Base-by-base conservation (phyloP, 352 stramenopile species). In the Paralagenidium karlingii region DNA sequence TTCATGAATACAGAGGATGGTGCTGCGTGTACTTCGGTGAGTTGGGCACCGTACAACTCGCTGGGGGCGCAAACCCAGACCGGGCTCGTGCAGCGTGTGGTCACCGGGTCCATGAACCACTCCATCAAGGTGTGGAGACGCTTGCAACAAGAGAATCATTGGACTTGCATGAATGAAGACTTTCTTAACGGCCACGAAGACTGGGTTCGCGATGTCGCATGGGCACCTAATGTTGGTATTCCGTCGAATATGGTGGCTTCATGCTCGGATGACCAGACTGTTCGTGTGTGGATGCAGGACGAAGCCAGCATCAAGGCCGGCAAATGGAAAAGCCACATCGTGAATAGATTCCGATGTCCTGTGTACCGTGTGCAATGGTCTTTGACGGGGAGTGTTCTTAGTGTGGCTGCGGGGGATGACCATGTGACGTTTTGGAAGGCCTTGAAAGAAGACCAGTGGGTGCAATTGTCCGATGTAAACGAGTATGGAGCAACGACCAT, bases 331-430 rank as follows among this genome's bases (percentile, higher is more conserved):
- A 55, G 55, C 33, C 63, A 78, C 38, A 51, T 84, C 11, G 24
- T 91, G 36, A 59, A 82, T 40, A 77, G 61, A 32, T 91, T 88
- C 48, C 60, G 54, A 18, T 58, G 63, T 29, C 67, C 78, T 1
- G 70, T 88, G 37, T 87, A 88, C 43, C 67, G 75, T 43, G 71
- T 91, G 67, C 82, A 65, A 55, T 91, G 78, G 78, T 91, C 78
- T 29, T 57, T 83, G 11, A 82, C 69, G 2, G 73, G 67, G 26
- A 64, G 54, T 6, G 63, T 83, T 40, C 63, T 86, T 19, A 79
- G 68, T 34, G 63, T 78, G 20, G 67, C 69, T 9, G 51, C 62
- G 26, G 73, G 68, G 26, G 73, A 86, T 44, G 69, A 86, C 31
- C 62, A 83, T 18, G 61, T 83, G 37, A 87, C 67, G 3, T 76